Percentiles rank a stretch among this genome's conserved stretches.
Conservation (phyloP, 306 rosid species). For the Aeschynomene evenia region DNA sequence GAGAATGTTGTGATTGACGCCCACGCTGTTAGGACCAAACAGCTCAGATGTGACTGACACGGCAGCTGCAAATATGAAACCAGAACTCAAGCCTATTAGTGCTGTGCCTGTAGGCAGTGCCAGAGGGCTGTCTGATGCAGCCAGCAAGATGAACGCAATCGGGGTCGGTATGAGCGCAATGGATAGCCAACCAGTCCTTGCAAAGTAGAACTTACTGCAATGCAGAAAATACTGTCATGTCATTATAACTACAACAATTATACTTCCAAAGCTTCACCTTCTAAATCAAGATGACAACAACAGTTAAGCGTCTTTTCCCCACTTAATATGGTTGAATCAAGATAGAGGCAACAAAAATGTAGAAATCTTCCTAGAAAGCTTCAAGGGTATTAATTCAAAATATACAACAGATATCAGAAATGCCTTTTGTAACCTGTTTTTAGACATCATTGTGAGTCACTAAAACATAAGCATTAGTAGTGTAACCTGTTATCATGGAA, state of each 20-base stretch:
- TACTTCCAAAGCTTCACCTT: conserved; percentile 16
- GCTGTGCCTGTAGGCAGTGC: conserved; percentile 71
- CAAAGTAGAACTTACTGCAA: conserved; percentile 86
- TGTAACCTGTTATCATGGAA: too few species aligned
- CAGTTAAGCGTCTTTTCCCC: too few species aligned
- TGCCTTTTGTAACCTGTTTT: too few species aligned
- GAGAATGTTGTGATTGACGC: conserved; percentile 90
- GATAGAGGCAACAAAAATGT: not conserved
- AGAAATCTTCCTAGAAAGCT: not conserved
- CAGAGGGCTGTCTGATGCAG: conserved; percentile 45
- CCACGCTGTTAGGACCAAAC: conserved; percentile 78
- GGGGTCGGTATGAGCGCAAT: conserved; percentile 90
- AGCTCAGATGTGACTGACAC: conserved; percentile 92
- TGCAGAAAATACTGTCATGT: not conserved
- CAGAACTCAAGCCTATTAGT: conserved; percentile 79
- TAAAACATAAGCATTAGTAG: too few species aligned
- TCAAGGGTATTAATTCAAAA: not conserved
- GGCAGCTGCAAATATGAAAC: conserved; percentile 94
- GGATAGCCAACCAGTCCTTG: conserved; percentile 90
- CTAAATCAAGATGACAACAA: conserved; percentile 5
- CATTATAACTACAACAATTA: conserved; percentile 12
- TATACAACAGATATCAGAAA: too few species aligned
- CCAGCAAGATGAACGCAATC: conserved; percentile 76
- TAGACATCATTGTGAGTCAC: too few species aligned
- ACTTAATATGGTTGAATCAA: too few species aligned